Conservation (phyloP, 2,329 filamentous ascomycete species). For the Alternaria sp. region DNA sequence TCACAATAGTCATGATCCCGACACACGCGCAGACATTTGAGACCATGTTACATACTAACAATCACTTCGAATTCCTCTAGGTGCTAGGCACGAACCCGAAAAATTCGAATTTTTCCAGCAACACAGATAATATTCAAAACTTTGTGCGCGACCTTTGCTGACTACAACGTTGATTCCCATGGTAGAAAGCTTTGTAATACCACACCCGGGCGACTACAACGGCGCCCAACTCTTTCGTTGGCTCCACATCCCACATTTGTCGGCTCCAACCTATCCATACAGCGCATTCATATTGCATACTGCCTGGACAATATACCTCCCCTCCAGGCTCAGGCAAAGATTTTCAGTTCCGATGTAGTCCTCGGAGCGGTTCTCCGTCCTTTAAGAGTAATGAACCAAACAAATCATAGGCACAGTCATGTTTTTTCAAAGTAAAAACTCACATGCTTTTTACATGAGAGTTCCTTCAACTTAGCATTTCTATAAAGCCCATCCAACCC, state of each 20-base stretch:
- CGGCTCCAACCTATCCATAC: not conserved
- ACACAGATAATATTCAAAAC: not conserved
- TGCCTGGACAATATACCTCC: not conserved
- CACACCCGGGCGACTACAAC: not conserved
- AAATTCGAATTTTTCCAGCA: too few species aligned
- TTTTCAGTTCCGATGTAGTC: rapidly evolving
- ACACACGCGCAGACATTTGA: not conserved
- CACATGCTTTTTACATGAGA: not conserved
- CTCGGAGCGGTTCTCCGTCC: not conserved
- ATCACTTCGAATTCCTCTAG: not conserved
- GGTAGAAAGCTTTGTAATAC: not conserved
- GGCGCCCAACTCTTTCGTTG: not conserved
- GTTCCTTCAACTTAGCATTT: not conserved
- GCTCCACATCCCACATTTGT: not conserved
- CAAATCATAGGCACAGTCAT: not conserved
- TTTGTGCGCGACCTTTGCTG: not conserved
- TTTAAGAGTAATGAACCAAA: not conserved
- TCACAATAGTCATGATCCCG: rapidly evolving
- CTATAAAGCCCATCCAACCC: not conserved
- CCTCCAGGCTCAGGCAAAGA: not conserved
- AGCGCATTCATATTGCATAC: not conserved
- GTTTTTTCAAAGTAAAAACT: rapidly evolving
- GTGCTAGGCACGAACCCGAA: too few species aligned
- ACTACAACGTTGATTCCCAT: not conserved
- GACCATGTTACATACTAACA: not conserved